phyloP scores from a whole-genome alignment of 2,329 filamentous ascomycete species.

The Ceratocystis eucalypticola region DNA sequence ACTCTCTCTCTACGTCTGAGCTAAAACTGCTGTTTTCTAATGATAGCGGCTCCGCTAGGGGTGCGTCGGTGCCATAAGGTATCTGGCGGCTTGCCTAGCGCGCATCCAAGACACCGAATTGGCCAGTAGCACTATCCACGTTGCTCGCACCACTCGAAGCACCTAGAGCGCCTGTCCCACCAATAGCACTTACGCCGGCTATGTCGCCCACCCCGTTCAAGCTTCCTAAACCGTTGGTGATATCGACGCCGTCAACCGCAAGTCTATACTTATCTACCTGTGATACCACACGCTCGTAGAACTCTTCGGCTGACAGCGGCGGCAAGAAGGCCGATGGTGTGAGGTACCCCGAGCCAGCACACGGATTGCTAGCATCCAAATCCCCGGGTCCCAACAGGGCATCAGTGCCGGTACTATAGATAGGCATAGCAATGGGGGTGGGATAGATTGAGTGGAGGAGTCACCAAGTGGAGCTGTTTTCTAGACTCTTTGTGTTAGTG shows the following conservation, averaged over 20 bases:
- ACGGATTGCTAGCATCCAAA: background rate
- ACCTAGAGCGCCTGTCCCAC: too few relatives aligned
- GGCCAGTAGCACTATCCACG: background rate
- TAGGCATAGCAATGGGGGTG: too few relatives aligned
- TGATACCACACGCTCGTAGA: background rate
- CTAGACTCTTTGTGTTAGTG: too few relatives aligned
- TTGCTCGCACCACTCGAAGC: background rate
- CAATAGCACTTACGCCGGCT: too few relatives aligned
- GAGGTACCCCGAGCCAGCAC: background rate
- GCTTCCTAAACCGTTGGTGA: too few relatives aligned
- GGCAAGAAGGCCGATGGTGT: background rate
- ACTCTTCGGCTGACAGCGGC: background rate
- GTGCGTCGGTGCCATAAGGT: background rate
- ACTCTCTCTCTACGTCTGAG: too few relatives aligned
- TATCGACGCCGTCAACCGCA: too few relatives aligned
- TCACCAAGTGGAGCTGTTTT: too few relatives aligned
- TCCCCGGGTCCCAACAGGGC: background rate
- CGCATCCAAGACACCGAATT: background rate
- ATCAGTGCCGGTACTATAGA: background rate
- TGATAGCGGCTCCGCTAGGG: too few relatives aligned
- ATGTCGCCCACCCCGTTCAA: too few relatives aligned
- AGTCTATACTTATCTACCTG: background rate
- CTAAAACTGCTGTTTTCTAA: too few relatives aligned
- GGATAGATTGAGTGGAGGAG: too few relatives aligned
- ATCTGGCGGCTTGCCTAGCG: background rate